Evolutionary conservation across 108 stramenopile genomes (phyloP), one percentile per base, ranked within the genome.

Genomic region (Schizochytrium sp.): DNA sequence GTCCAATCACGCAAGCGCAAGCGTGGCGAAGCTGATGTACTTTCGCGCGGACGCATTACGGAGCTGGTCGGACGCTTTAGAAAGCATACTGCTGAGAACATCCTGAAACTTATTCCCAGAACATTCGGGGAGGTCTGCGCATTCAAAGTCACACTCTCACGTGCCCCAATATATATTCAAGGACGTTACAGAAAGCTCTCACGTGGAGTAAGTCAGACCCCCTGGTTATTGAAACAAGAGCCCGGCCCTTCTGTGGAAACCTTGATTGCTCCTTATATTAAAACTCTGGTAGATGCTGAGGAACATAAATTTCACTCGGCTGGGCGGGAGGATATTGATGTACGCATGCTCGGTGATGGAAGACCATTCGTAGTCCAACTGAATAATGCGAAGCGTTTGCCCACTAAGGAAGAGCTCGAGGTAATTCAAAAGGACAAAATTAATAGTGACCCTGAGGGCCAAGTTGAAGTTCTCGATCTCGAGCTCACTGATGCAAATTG

Each of bases 271-370:
- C 90, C 90, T 41, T 83, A 89, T 19, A 41, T 92, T 46, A 47
- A 90, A 58, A 42, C 72, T 10, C 44, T 15, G n/a, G 50, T 61
- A 17, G 53, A 72, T 2, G 90, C 90, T 41, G 55, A 50, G 12
- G 72, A 19, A 3, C 89, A 72, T 4, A 59, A 87, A 3, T 89
- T 94, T 40, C 87, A 90, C 57, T 91, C 90, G 19, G 88, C 91
- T 10, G 94, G 94, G 13, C 72, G 94, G 15, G 94, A 94, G 88
- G 94, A 94, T 87, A 60, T 93, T 44, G 94, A 94, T 72, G 94
- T 94, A 3, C 91, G 94, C 38, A 94, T 94, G 93, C 92, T 94
- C n/a, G 94, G 94, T 12, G 40, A 5, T 47, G 90, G 93, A 3
- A 92, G 93, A 28, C 93, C 93, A 0, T 93, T 93, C 19, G 89